Conservation (phyloP, 2,329 filamentous ascomycete genomes). For the Alternaria sp. region DNA sequence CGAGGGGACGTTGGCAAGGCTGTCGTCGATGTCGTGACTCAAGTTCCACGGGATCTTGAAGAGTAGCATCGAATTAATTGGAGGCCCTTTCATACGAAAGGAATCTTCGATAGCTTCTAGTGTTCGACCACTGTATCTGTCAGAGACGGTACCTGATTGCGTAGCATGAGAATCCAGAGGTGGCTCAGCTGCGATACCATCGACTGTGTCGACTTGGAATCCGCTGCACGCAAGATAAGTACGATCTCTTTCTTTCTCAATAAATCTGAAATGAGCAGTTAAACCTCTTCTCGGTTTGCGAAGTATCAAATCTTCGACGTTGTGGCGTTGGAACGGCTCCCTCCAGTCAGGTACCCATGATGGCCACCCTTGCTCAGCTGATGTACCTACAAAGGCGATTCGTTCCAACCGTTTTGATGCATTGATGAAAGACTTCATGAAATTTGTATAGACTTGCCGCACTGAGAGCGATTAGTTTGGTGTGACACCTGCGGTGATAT, state of each 20-base stretch:
- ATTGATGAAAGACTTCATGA: background rate
- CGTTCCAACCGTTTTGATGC: accelerated
- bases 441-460: background rate
- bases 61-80: too few species aligned
- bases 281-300: background rate
- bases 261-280: background rate
- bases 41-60: background rate
- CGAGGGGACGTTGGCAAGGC: background rate
- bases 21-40: background rate
- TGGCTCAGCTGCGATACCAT: background rate
- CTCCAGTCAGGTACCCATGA: background rate
- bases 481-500: background rate
- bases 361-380: background rate
- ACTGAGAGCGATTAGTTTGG: background rate
- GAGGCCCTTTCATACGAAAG: too few species aligned
- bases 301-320: background rate
- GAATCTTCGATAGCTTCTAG: accelerated
- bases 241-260: background rate
- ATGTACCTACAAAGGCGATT: accelerated
- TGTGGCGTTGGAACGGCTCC: background rate
- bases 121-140: background rate
- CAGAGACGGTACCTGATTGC: accelerated
- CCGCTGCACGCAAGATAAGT: background rate
- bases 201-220: background rate
- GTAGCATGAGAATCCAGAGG: too few species aligned